These are phyloP conservation scores for Fraxinus paxiana DNA, from an alignment of 305 asterid species.

Conservation along the genomic window DNA sequence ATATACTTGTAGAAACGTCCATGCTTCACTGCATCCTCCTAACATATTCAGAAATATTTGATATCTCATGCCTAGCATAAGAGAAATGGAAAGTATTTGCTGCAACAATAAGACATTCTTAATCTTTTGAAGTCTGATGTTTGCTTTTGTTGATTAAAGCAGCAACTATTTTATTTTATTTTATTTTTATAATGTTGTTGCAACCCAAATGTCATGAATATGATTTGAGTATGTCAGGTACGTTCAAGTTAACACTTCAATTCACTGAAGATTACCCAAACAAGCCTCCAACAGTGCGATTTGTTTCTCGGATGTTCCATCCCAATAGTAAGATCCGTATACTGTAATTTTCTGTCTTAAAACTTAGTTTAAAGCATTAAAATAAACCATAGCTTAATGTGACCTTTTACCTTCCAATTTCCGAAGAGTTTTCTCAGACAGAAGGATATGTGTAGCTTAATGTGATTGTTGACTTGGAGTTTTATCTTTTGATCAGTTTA, in stretches of 20 bases:
- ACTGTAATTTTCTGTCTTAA: not conserved
- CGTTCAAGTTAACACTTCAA: constrained; percentile 57
- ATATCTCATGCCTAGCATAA: not conserved
- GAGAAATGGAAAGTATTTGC: not conserved
- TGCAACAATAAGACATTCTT: not conserved
- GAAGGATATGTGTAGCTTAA: not conserved
- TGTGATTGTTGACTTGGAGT: constrained; percentile 11
- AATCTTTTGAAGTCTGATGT: not conserved
- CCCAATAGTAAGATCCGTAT: constrained; percentile 50
- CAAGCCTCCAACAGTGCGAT: constrained; percentile 65
- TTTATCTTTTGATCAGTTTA: constrained; percentile 46
- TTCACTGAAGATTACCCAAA: constrained; percentile 58
- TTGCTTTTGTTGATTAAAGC: not conserved
- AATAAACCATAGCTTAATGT: not conserved
- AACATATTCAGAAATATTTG: not conserved
- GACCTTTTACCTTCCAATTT: not conserved
- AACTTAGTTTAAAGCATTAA: not conserved
- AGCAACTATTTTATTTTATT: not conserved
- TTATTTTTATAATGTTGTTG: constrained; percentile 3
- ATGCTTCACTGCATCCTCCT: not conserved
- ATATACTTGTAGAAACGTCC: not conserved
- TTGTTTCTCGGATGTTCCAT: constrained; percentile 66
- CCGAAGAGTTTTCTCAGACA: not conserved
- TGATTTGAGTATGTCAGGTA: constrained; percentile 44
- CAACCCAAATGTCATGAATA: constrained; percentile 9